Conservation (phyloP, 2,329 filamentous ascomycete genomes). For the Cladosporium sphaerospermum region DNA sequence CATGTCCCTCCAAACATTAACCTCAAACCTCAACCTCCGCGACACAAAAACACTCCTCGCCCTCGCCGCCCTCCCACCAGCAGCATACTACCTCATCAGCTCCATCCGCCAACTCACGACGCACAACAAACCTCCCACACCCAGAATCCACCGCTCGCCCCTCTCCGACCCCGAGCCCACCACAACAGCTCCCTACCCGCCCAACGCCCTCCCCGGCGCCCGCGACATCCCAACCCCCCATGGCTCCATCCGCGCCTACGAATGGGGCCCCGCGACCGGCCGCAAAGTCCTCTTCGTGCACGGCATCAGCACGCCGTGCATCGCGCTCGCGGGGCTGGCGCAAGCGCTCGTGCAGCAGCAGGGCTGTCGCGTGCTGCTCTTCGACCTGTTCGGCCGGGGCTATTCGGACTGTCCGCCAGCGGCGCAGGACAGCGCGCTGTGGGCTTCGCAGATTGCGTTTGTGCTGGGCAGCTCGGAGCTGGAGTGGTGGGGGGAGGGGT, state of each 20-base stretch:
- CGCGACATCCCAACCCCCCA: constrained; percentile 65
- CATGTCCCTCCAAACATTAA: no score
- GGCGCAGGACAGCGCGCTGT: constrained; percentile 66
- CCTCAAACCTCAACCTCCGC: no score
- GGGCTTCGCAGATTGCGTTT: constrained; percentile 64
- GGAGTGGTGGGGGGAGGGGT: constrained; percentile 57
- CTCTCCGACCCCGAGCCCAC: not conserved
- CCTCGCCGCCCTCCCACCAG: no score
- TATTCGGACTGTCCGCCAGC: constrained; percentile 68
- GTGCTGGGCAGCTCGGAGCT: constrained; percentile 64
- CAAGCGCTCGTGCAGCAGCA: constrained; percentile 54
- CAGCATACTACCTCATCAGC: no score
- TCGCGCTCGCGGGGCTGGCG: constrained; percentile 62
- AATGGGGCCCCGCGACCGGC: constrained; percentile 66
- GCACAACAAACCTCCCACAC: not conserved
- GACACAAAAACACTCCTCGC: no score
- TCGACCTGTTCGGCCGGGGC: constrained; percentile 71
- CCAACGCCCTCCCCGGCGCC: constrained; percentile 61
- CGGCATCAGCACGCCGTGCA: constrained; percentile 72
- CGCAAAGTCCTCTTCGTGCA: constrained; percentile 70
- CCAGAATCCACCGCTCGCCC: not conserved
- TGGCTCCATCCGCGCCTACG: constrained; percentile 66
- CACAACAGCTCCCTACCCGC: constrained; percentile 51
- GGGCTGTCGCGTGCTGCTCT: constrained; percentile 73
- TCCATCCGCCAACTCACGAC: no score